Evolutionary conservation across 805 yeast species (phyloP), one percentile per base, ranked within the genome.

Genomic region (Teunomyces gatunensis): DNA sequence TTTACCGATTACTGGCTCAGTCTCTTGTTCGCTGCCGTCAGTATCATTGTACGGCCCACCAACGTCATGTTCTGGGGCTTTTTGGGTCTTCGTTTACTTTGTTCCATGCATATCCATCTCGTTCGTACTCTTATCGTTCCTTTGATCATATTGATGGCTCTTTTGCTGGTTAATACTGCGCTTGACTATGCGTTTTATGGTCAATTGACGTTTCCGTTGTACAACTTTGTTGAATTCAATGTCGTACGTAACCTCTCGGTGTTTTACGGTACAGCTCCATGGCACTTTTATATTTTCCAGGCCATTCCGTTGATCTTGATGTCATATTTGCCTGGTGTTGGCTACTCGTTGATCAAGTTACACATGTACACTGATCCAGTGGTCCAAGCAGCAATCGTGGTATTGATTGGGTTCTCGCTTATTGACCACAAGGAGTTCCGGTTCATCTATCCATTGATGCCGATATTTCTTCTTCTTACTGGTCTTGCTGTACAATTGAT

Each of bases 401-500:
- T 85, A 39, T 43, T 87, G 1, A 42, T 66, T 0, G 69, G 74
- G 0, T 89, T 87, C 55, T 87, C 97, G 0, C 44, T 71, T 2
- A 77, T 94, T 15, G 70, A 77, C 9, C 99, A 94, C 64, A 94
- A 94, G 61, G 99, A 94, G 61, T 87, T 90, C 56, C 76, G 99
- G 40, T 94, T 94, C 63, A 74, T 95, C 13, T 89, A 85, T 55
- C 96, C 95, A 1, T 60, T 94, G 45, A 83, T 87, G 67, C 97
- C 99, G 1, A 57, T 89, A 13, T 2, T 66, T 89, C 51, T 70
- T 85, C 12, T 47, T 80, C 1, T 61, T 82, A 18, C 63, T 84
- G 0, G 76, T 87, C 1, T 17, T 10, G 23, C 33, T 13, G 23
- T 29, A 18, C 28, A 37, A 25, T 21, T 20, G 20, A 13, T 7